Evolutionary conservation across 2,329 filamentous ascomycete genomes (phyloP), one percentile per base, ranked within the genome.

Genomic region (Aspergillus sp.): DNA sequence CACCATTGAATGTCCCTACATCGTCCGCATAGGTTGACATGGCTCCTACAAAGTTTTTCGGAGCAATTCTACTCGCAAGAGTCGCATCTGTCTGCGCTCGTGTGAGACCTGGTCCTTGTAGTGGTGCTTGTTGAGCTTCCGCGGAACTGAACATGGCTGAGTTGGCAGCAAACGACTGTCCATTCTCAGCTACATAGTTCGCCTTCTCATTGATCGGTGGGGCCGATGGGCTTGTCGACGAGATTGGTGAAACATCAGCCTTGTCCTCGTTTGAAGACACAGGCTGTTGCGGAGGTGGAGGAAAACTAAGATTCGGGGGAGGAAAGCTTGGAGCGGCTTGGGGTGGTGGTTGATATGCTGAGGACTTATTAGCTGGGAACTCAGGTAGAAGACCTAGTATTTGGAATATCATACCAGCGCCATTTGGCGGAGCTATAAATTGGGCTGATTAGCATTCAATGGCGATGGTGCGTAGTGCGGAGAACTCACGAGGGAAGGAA

Each of bases 1-100:
- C 95, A 15, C 95, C 95, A 73, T 98, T 98, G 81, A 98, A 99
- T 0, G 90, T 95, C n/a, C 95, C 95, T 1, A 96, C 86, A 68
- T 96, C 93, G 75, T 98, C 95, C 30, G 86, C 81, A 0, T 84
- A 83, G 0, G 88, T 86, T 0, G 61, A 57, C 13, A 3, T 25
- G 5, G 58, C 59, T 6, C 62, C 62, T 1, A 47, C 41, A 3
- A 64, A 64, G 15, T 32, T 3, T 5, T 27, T 42, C 7, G 52
- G 27, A 0, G 52, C 52, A 0, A 54, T 0, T 15, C 32, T 1
- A 15, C 53, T 47, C 11, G 8, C 17, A 23, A 59, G n/a, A 56
- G 54, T 3, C 23, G 48, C 21, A 19, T 50, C 25, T 49, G 19
- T 47, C n/a, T 23, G 39, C 38, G 54, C 8, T 44, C 52, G 11